Base-by-base conservation (phyloP, 148 eudicot genomes). In the Bassia scoparia region DNA sequence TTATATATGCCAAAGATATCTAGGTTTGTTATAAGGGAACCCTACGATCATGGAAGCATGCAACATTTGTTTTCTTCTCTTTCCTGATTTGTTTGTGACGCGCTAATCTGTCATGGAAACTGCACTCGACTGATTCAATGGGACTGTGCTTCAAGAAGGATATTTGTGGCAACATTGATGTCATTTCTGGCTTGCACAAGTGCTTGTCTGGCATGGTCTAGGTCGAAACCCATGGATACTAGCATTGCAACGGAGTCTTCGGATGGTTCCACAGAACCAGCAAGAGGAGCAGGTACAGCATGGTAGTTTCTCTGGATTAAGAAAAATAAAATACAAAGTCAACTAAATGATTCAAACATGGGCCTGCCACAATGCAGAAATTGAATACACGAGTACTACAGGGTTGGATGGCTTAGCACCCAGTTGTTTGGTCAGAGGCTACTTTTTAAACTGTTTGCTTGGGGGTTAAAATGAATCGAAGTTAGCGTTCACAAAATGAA, bases 171-270 rank as follows among this genome's bases (percentile, higher is more conserved):
- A 23, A 85, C 84, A 70, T 88, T 95, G 66, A 95, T 30, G 82
- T 91, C 97, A 29, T 91, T 94, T 81, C 96, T 81, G 60, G 97
- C 93, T 38, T 83, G 96, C 20, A 86, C 69, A 52, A 94, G 96
- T 3, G 98, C 98, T 74, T 91, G 96, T 73, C 93, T 84, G 24
- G 96, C 97, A 26, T 86, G 75, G 81, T 86, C 86, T 34, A 82
- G 79, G 63, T 91, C 98, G 65, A 94, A 94, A 60, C 98, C 98
- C 98, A 94, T 94, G 56, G 98, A 91, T 56, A 91, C 93, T 59
- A 94, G 81, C 59, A 83, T 89, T 0, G 89, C 80, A 23, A 94
- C 73, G 2, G 93, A 88, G 52, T 89, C 93, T 85, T 94, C 93
- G 1, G 89, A 81, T 23, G 98, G 98, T 75, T 91, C 97, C 43